These are phyloP conservation scores for Colletotrichum filicis DNA, from an alignment of 2,329 filamentous ascomycete species.

Conservation along the genomic window DNA sequence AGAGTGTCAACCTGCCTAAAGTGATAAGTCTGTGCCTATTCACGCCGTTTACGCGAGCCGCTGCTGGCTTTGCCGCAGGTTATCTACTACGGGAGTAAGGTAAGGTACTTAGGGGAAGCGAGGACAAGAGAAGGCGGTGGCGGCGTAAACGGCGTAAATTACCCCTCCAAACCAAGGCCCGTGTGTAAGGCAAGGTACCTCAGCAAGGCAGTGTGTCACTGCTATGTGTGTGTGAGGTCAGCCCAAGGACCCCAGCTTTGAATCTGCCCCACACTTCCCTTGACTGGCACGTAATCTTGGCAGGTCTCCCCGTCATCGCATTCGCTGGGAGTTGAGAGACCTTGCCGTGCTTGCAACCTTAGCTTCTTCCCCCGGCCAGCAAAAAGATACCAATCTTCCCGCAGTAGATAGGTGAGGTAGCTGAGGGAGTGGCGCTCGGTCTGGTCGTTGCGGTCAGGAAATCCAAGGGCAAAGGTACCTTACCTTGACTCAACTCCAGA, in stretches of 20 bases:
- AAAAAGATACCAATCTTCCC: neutral
- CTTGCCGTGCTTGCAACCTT: neutral
- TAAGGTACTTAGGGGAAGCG: neutral
- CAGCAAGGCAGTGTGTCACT: neutral
- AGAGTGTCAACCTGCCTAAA: neutral
- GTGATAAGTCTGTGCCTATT: neutral
- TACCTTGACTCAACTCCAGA: constrained; percentile 25
- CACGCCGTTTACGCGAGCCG: neutral
- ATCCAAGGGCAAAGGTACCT: neutral
- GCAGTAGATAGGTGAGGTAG: neutral
- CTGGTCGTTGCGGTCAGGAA: constrained; percentile 1
- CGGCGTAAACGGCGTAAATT: constrained; percentile 31
- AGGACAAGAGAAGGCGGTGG: neutral
- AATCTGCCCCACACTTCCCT: constrained; percentile 21
- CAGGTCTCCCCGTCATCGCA: neutral
- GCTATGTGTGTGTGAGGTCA: constrained; percentile 22
- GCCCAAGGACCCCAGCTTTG: constrained; percentile 16
- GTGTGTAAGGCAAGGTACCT: too few species aligned
- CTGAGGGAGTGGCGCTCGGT: constrained; percentile 2
- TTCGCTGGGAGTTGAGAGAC: neutral
- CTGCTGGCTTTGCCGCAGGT: neutral
- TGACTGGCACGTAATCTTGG: constrained; percentile 28
- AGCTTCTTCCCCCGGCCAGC: neutral
- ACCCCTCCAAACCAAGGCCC: constrained; percentile 12
- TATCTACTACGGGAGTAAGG: too few species aligned